These are phyloP conservation scores for Kluyveromyces lactis DNA, from an alignment of 805 yeast species.

Conservation along the genomic window DNA sequence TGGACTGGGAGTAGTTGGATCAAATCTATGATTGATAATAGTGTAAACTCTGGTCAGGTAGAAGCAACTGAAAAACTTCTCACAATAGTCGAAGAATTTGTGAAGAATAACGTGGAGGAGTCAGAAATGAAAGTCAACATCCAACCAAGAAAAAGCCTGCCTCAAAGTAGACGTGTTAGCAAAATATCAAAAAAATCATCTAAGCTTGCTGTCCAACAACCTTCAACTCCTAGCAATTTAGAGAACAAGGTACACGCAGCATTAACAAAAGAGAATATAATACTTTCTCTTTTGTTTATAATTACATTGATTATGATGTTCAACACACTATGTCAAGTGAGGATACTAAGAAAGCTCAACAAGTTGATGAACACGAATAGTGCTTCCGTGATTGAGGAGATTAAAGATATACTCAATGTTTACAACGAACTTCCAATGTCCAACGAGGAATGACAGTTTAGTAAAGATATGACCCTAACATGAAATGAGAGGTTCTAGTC, in stretches of 20 bases:
- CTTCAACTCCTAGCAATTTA: background rate
- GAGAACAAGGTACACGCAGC: background rate
- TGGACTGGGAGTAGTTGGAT: conserved; percentile 95
- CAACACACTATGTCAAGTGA: conserved; percentile 10
- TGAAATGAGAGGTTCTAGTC: too few species aligned
- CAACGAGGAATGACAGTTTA: background rate
- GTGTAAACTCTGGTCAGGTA: conserved; percentile 72
- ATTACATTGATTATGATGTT: conserved; percentile 9
- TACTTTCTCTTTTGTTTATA: conserved; percentile 6
- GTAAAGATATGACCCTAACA: too few species aligned
- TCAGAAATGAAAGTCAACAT: conserved; percentile 1
- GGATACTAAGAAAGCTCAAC: conserved; percentile 8
- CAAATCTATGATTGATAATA: conserved; percentile 79
- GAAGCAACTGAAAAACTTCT: conserved; percentile 46
- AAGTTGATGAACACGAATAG: conserved; percentile 1
- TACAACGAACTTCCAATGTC: conserved; percentile 1
- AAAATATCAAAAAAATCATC: conserved; percentile 1
- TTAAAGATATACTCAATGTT: background rate
- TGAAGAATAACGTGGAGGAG: conserved; percentile 16
- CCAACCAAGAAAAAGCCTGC: conserved; percentile 5
- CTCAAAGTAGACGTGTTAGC: conserved; percentile 8
- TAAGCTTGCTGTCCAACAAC: background rate
- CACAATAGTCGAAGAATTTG: conserved; percentile 18
- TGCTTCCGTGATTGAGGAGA: background rate
- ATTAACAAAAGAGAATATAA: background rate